Evolutionary conservation across 1,284 basidiomycete species (phyloP).

Genomic region (Apiotrichum veenhuisii): DNA sequence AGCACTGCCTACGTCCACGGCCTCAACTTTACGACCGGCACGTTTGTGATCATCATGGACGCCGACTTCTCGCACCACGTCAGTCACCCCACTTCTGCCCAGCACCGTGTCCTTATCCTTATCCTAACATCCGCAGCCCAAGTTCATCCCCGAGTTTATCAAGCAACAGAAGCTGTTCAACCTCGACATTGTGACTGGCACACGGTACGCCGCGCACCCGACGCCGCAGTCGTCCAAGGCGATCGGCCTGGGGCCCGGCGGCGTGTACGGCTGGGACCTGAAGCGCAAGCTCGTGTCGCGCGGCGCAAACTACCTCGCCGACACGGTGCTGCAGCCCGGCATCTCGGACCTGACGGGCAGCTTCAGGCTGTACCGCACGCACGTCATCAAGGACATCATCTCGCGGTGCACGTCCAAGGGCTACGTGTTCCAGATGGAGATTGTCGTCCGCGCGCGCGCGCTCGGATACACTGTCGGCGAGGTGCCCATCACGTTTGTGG

Average conservation of each 20-base stretch:
- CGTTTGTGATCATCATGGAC: slow-evolving; percentile 95
- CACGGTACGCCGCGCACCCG: slow-evolving; percentile 61
- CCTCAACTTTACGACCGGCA: slow-evolving; percentile 79
- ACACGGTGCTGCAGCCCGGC: slow-evolving; percentile 73
- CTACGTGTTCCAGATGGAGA: slow-evolving; percentile 97
- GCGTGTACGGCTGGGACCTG: slow-evolving; percentile 84
- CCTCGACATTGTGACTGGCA: slow-evolving; percentile 84
- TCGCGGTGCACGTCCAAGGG: slow-evolving; percentile 76
- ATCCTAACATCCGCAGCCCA: slow-evolving; percentile 72
- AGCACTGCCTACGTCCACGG: slow-evolving; percentile 85
- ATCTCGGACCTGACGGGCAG: slow-evolving; percentile 83
- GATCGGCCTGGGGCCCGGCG: slow-evolving; percentile 59
- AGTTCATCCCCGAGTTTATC: slow-evolving; percentile 85
- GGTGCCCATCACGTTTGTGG: slow-evolving; percentile 88
- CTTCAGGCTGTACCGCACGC: slow-evolving; percentile 74
- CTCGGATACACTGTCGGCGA: slow-evolving; percentile 81
- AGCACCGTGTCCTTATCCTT: too few relatives aligned
- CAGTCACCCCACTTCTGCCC: slow-evolving; percentile 35
- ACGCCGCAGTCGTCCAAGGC: slow-evolving; percentile 42
- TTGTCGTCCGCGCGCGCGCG: slow-evolving; percentile 82
- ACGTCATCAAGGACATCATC: slow-evolving; percentile 76
- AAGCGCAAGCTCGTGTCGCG: slow-evolving; percentile 78
- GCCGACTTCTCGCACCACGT: slow-evolving; percentile 94
- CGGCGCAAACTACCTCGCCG: slow-evolving; percentile 81
- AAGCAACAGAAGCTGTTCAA: slow-evolving; percentile 75